phyloP scores from a whole-genome alignment of 495 filamentous ascomycete species.

The Lophiotrema nucula region DNA sequence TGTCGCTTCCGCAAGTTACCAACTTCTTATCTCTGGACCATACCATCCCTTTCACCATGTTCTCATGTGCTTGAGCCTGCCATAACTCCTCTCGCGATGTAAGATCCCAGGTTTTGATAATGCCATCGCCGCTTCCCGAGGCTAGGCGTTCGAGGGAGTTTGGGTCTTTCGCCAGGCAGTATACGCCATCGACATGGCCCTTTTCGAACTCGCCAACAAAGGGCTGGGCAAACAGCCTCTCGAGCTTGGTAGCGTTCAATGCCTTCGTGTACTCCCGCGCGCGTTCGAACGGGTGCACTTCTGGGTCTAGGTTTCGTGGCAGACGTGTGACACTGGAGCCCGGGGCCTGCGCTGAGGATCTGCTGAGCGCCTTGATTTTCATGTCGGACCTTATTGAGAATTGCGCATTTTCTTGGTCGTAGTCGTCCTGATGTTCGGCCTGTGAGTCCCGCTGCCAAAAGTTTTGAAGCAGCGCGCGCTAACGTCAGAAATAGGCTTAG shows the following conservation, averaged over 20 bases:
- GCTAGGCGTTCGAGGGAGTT: conserved; percentile 42
- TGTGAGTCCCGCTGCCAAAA: background rate
- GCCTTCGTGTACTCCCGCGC: conserved; percentile 89
- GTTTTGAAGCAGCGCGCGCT: background rate
- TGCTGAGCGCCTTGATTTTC: conserved; percentile 93
- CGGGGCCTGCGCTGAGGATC: conserved; percentile 74
- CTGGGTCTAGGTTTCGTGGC: conserved; percentile 87
- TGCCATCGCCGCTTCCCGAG: conserved; percentile 49
- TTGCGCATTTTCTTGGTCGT: background rate
- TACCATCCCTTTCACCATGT: conserved; percentile 86
- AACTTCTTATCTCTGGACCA: conserved; percentile 84
- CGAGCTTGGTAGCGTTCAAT: conserved; percentile 87
- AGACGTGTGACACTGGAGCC: conserved; percentile 70
- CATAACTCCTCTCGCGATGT: conserved; percentile 75
- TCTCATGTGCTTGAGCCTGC: conserved; percentile 76
- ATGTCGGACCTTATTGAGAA: conserved; percentile 3
- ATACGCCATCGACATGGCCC: conserved; percentile 91
- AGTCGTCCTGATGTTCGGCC: background rate
- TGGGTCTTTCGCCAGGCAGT: conserved; percentile 47
- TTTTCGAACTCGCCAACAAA: conserved; percentile 84
- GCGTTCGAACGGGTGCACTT: conserved; percentile 90
- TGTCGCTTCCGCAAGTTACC: conserved; percentile 85
- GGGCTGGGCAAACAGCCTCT: conserved; percentile 93
- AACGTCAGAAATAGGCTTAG: background rate
- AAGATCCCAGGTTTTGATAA: conserved; percentile 93